Base-by-base conservation (phyloP, 805 yeast genomes). In the Saccharomycopsis sp. region DNA sequence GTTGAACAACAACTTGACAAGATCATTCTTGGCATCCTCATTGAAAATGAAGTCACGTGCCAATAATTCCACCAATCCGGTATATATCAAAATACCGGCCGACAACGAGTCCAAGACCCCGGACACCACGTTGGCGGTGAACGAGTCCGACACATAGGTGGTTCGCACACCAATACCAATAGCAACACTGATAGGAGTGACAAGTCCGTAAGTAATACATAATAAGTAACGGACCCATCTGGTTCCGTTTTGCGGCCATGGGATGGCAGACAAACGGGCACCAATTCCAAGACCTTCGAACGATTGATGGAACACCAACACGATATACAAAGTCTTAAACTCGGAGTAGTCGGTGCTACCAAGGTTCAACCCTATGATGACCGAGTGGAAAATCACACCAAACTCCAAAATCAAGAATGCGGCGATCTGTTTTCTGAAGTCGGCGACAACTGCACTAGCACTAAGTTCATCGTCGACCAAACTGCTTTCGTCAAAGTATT, bases 281-380 rank as follows among this genome's bases (percentile, higher is more conserved):
- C 93, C 92, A 62, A 86, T 76, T 64, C 93, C 93, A 56, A 87
- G 76, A 63, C 93, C 93, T 73, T 87, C 93, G 66, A 87, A 87
- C 67, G 83, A 76, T 70, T 87, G 93, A 70, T 87, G 93, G 77
- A 86, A 87, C 3, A 84, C 81, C 47, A 82, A 63, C 7, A 86
- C 93, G 54, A 83, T 74, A 66, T 84, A 86, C 52, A 87, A 73
- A 3, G 87, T 78, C 51, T 72, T 75, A 68, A 85, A 86, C 66
- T 85, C 87, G 9, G 81, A 84, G 23, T 55, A 56, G 54, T 92
- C 94, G 2, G 94, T 76, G 9, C 84, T 69, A 15, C 63, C 63
- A 61, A 86, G 72, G 3, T 87, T 78, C 62, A 86, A 74, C 50
- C 93, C 93, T 62, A 87, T 79, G 72, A 87, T 82, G 1, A 87